A percentile compares a stretch with the other conserved stretches of the same genome.
Conservation (phyloP, 352 stramenopile genomes). For the Phytophthora aleatoria region DNA sequence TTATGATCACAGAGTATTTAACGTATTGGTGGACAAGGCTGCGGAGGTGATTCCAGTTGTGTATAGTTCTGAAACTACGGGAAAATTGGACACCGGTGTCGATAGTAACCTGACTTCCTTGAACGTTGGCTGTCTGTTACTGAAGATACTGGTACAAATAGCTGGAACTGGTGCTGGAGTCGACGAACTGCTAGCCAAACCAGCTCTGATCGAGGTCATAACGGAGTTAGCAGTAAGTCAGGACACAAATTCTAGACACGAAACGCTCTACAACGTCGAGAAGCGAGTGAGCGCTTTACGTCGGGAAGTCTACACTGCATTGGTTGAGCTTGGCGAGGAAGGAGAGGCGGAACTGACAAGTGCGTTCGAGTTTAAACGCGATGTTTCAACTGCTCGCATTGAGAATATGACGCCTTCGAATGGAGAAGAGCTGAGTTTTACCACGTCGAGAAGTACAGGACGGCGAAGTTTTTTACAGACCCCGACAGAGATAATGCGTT, state of each 20-base stretch:
- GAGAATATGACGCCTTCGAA: background rate
- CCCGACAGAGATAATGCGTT: background rate
- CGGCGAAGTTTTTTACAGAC: slow-evolving; percentile 7
- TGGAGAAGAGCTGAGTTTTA: slow-evolving; percentile 2
- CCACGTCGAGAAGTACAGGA: background rate
- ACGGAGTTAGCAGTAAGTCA: slow-evolving; percentile 13
- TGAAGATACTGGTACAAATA: slow-evolving; percentile 31
- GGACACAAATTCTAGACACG: slow-evolving; percentile 35
- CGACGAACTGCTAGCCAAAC: slow-evolving; percentile 20
- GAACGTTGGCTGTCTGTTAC: slow-evolving; percentile 22
- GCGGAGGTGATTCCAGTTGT: slow-evolving; percentile 23
- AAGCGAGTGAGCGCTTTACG: slow-evolving; percentile 45
- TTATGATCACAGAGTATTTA: background rate
- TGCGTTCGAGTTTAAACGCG: background rate
- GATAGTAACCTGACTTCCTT: slow-evolving; percentile 8
- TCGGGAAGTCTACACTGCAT: slow-evolving; percentile 49
- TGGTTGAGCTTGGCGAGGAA: slow-evolving; percentile 43
- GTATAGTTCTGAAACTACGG: background rate
- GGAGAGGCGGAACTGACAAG: slow-evolving; percentile 31
- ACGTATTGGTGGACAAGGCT: slow-evolving; percentile 28
- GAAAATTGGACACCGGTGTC: background rate
- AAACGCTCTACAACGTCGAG: slow-evolving; percentile 43
- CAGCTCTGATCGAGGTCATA: slow-evolving; percentile 21
- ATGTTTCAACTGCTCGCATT: background rate
- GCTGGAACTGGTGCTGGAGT: slow-evolving; percentile 12